phyloP scores from a whole-genome alignment of 2,329 filamentous ascomycete genomes.

The Hypoxylon sp. region DNA sequence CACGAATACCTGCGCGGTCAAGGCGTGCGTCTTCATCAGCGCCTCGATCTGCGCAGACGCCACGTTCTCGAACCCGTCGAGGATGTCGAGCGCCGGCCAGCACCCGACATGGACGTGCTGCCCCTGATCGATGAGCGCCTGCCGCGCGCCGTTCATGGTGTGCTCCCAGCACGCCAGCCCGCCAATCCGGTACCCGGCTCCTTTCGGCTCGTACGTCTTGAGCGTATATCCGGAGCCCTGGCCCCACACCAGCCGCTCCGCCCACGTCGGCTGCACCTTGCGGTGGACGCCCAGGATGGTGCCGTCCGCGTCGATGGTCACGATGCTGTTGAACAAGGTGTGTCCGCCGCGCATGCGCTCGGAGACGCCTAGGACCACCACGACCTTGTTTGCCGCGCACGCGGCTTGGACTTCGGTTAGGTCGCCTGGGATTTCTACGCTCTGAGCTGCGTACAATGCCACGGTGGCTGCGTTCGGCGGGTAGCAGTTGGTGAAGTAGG shows the following conservation, averaged over 20 bases:
- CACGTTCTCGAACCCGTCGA: conserved; percentile 55
- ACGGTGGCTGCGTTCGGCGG: conserved; percentile 34
- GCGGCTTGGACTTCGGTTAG: conserved; percentile 31
- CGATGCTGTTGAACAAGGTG: conserved; percentile 51
- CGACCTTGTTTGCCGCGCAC: conserved; percentile 22
- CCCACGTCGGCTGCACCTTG: conserved; percentile 52
- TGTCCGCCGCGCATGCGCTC: conserved; percentile 42
- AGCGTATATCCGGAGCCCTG: conserved; percentile 50
- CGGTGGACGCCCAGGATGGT: conserved; percentile 49
- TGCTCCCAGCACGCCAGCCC: conserved; percentile 53
- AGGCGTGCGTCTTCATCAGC: conserved; percentile 60
- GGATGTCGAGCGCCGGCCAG: conserved; percentile 50
- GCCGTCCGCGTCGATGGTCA: conserved; percentile 47
- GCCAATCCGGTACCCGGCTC: conserved; percentile 42
- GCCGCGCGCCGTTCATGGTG: conserved; percentile 50
- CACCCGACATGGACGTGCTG: conserved; percentile 50
- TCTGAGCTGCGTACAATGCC: conserved; percentile 32
- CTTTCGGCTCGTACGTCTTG: conserved; percentile 36
- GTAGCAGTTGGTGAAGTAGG: conserved; percentile 41
- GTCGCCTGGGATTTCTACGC: conserved; percentile 34
- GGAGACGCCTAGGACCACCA: conserved; percentile 30
- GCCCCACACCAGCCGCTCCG: conserved; percentile 50
- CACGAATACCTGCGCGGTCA: conserved; percentile 60
- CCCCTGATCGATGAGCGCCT: conserved; percentile 49
- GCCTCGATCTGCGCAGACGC: conserved; percentile 61